These are phyloP conservation scores for Nematocida sp. DNA, from an alignment of 371 early-diverging fungal species.

Conservation along the genomic window DNA sequence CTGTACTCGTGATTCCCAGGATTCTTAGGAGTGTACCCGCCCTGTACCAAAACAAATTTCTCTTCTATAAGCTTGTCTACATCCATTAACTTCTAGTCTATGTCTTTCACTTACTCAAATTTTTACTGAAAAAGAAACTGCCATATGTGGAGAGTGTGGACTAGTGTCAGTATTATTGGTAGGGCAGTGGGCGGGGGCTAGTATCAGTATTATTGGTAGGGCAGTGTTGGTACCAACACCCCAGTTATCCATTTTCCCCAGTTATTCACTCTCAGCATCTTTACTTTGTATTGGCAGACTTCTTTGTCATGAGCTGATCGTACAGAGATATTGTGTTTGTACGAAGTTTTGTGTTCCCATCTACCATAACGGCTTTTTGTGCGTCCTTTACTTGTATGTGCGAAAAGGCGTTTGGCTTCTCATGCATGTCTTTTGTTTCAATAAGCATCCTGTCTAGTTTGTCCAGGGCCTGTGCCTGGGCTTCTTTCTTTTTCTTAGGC, in stretches of 20 bases:
- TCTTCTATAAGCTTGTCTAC: not conserved
- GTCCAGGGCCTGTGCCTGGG: not conserved
- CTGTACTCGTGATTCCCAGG: conserved; percentile 36
- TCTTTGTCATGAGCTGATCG: conserved; percentile 4
- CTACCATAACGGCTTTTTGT: conserved; percentile 12
- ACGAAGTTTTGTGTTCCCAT: not conserved
- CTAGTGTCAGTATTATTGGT: too few relatives aligned
- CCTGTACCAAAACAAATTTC: not conserved
- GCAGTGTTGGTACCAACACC: too few relatives aligned
- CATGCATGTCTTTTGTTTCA: not conserved
- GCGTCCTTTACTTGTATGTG: conserved; percentile 24
- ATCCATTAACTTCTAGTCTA: not conserved
- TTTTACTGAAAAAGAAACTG: not conserved
- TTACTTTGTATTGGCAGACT: too few relatives aligned
- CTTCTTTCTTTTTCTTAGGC: not conserved
- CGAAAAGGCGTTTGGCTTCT: not conserved
- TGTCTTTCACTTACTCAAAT: not conserved
- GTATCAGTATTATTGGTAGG: too few relatives aligned
- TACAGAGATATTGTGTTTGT: conserved; percentile 12
- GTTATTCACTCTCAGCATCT: too few relatives aligned
- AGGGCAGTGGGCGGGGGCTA: too few relatives aligned
- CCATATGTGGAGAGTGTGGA: too few relatives aligned
- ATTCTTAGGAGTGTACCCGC: conserved; percentile 24
- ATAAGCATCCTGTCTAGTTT: conserved; percentile 11
- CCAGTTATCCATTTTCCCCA: too few relatives aligned